Conservation (phyloP, 2,329 filamentous ascomycete species). For the Diaporthe ampelina region DNA sequence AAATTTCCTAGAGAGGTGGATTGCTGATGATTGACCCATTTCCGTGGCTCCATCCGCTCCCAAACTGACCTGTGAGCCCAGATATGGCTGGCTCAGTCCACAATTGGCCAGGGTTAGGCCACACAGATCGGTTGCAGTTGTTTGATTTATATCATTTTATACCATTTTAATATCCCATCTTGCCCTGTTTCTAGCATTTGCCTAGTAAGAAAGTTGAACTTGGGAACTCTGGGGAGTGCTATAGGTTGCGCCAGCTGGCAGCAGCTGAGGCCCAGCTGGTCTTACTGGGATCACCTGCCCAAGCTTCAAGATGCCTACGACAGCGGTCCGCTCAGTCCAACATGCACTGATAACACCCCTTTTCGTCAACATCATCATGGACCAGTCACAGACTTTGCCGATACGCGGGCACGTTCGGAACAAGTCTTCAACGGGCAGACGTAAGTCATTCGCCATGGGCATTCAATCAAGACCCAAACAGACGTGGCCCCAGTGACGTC, state of each 20-base stretch:
- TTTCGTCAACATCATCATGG: conserved; percentile 41
- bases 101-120: too few relatives aligned
- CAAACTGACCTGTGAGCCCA: too few relatives aligned
- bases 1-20: neutral
- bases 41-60: neutral
- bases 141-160: too few relatives aligned
- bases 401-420: conserved; percentile 52
- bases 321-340: neutral
- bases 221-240: neutral
- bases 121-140: too few relatives aligned
- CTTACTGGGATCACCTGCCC: neutral
- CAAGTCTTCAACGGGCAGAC: conserved; percentile 54
- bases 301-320: conserved; percentile 9
- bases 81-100: too few relatives aligned
- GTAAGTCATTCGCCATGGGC: conserved; percentile 46
- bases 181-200: too few relatives aligned
- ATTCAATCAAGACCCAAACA: too few relatives aligned
- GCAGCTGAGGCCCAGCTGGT: neutral
- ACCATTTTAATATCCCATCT: too few relatives aligned
- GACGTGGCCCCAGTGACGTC: neutral
- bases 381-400: conserved; percentile 38
- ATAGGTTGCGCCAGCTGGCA: neutral
- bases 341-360: neutral
- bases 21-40: neutral
- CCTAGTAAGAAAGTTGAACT: too few relatives aligned